Base-by-base conservation (phyloP, 306 rosid species). In the Cicer yamashitae region DNA sequence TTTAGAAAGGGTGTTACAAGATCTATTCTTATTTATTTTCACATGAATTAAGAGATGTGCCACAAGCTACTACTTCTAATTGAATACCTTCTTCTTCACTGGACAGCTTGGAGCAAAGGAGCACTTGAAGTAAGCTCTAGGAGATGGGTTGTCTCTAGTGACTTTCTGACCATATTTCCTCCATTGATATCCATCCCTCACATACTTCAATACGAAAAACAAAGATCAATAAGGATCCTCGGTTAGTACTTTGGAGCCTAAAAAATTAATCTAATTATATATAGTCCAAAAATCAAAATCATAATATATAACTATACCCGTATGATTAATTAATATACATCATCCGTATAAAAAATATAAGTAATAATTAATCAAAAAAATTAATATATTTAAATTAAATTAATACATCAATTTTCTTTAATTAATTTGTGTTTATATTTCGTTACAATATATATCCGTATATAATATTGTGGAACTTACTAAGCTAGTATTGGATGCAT, bases 101-200 rank as follows among this genome's bases (percentile, higher is more conserved):
- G 96, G 92, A 83, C 98, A 94, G 65, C 40, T 65, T 50, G 96
- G 97, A 47, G 96, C 93, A 83, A 54, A 81, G 37, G 98, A 94
- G 77, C 98, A 94, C 87, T 76, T 94, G 77, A 85, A 94, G 88
- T 94, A 94, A 71, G 98, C 98, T 84, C 97, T 90, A 15, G 98
- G 98, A 78, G 93, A 94, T 0, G 98, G 98, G 81, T 94, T 94
- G 61, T 92, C 96, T 82, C 92, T 88, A 17, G 98, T 94, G 2
- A 91, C 97, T 83, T 94, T 94, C 71, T 94, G 97, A 15, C 98
- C 98, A 43, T 94, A 94, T 74, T 94, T 94, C 52, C 99, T 89
- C 99, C 98, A 94, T 7, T 94, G 97, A 79, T 90, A 90, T 79
- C 97, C 96, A 81, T 94, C 98, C 57, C 85, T 89, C 87, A 94